Evolutionary conservation across 345 rosid genomes (phyloP), one percentile per base, ranked within the genome.

Genomic region (Gossypium stocksii): DNA sequence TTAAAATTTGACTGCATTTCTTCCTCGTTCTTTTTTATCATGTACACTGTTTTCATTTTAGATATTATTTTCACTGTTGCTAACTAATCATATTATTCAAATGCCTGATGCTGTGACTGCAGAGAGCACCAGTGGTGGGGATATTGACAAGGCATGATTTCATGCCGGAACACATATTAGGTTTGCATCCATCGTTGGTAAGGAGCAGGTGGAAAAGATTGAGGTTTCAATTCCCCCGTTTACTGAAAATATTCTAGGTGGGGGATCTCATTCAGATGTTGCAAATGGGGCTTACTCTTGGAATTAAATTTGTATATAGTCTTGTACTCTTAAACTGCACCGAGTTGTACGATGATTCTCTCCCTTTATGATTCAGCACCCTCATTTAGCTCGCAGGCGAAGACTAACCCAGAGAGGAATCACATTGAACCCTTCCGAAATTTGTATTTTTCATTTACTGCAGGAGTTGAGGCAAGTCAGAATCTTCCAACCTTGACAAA

Each of bases 61-160:
- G 65, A 7, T 44, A 75, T 43, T 64, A 56, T 20, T 25, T 54
- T 57, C 53, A 11, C 19, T 34, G 70, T 48, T 44, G 61, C n/a
- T 19, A 4, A 9, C 61, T 70, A 9, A 25, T 41, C 10, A 1
- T 22, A 13, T 52, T 15, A 45, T 20, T 22, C 29, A 15, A 69
- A 69, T 51, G 54, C 22, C 19, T 49, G 48, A 64, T 52, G 61
- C 44, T 52, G 70, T 17, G 11, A 70, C 69, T 85, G 86, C 90
- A 92, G 98, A 85, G 91, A 77, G 85, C 87, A 19, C 97, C 98
- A 3, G 85, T 92, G 29, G 93, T 89, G 70, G 98, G 98, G 20
- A 87, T 95, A 80, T 72, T 95, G 75, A 91, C 99, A 8, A 83
- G 96, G 84, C 98, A 92, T 41, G 99, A 92, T 79, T 95, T 95